Percentiles rank a stretch among this genome's conserved stretches.
Evolutionary conservation across 2,329 filamentous ascomycete genomes (phyloP).

Genomic region (Endoconidiophora laricicola): DNA sequence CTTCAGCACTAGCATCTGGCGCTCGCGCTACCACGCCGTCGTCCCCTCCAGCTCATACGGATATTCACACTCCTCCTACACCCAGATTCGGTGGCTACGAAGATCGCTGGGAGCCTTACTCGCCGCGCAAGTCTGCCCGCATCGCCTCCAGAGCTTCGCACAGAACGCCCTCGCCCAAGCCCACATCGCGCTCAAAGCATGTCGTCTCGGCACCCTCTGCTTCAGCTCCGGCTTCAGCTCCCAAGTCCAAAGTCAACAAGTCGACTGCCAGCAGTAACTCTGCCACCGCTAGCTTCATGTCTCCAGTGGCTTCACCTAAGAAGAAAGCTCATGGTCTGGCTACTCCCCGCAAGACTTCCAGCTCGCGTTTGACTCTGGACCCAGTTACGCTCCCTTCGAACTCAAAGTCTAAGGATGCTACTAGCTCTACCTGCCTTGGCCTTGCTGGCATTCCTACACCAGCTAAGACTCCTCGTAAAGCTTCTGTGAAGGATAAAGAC

Average conservation of each 20-base stretch:
- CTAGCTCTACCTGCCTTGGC: constrained; percentile 22
- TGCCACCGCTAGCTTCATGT: constrained; percentile 16
- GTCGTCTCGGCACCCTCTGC: constrained; percentile 14
- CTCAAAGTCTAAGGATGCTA: constrained; percentile 17
- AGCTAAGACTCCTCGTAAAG: constrained; percentile 58
- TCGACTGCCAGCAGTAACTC: neutral
- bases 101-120: constrained; percentile 57
- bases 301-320: constrained; percentile 17
- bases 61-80: constrained; percentile 49
- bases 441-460: constrained; percentile 54
- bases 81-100: constrained; percentile 34
- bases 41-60: constrained; percentile 26
- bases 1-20: constrained; percentile 12
- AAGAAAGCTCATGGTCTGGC: constrained; percentile 23
- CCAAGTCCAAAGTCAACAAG: constrained; percentile 10
- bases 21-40: constrained; percentile 37
- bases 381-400: constrained; percentile 27
- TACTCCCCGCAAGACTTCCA: constrained; percentile 18
- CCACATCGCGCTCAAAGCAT: constrained; percentile 17
- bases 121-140: constrained; percentile 51
- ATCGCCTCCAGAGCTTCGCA: constrained; percentile 37
- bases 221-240: neutral
- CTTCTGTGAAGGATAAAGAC: constrained; percentile 32
- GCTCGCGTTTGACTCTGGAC: constrained; percentile 24
- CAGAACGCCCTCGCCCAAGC: constrained; percentile 39